These are phyloP conservation scores for Pontederia paniculata DNA, from an alignment of 176 grass and related monocot species.

Conservation along the genomic window DNA sequence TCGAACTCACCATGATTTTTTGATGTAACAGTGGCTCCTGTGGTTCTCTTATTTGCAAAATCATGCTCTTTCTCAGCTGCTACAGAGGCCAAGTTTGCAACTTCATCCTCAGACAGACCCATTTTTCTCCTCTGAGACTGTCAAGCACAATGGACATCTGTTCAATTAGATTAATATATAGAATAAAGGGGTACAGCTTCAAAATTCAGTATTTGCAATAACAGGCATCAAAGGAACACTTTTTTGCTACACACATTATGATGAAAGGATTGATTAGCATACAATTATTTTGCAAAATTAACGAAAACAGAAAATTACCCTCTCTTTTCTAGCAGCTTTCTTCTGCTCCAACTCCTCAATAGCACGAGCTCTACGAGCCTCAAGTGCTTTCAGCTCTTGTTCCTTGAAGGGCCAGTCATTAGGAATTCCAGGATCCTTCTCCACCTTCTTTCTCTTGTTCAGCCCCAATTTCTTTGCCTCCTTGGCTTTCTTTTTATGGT, in stretches of 20 bases:
- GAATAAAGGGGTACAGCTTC: not conserved
- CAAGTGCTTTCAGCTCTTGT: slow-evolving; percentile 78
- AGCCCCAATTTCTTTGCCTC: slow-evolving; percentile 40
- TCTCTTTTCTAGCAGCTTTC: slow-evolving; percentile 81
- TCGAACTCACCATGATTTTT: slow-evolving; percentile 48
- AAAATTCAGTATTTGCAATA: not conserved
- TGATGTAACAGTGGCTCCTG: slow-evolving; percentile 22
- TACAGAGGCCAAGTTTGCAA: slow-evolving; percentile 33
- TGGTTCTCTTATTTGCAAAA: slow-evolving; percentile 28
- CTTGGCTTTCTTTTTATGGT: slow-evolving; percentile 95
- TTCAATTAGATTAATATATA: not conserved
- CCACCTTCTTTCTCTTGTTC: slow-evolving; percentile 43
- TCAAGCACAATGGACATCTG: not conserved
- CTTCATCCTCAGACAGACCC: slow-evolving; percentile 49
- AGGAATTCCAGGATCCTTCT: slow-evolving; percentile 95
- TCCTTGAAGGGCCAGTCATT: slow-evolving; percentile 99
- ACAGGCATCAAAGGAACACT: too few relatives aligned
- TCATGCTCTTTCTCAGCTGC: slow-evolving; percentile 34
- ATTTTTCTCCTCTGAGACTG: slow-evolving; percentile 83
- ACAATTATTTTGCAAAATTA: not conserved
- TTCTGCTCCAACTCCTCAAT: slow-evolving; percentile 82
- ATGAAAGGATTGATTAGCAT: too few relatives aligned
- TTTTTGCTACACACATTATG: too few relatives aligned
- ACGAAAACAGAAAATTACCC: slow-evolving; percentile 28
- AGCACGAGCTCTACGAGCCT: slow-evolving; percentile 40